phyloP scores from a whole-genome alignment of 1,139 yeast species.

The Protomyces inundatus region DNA sequence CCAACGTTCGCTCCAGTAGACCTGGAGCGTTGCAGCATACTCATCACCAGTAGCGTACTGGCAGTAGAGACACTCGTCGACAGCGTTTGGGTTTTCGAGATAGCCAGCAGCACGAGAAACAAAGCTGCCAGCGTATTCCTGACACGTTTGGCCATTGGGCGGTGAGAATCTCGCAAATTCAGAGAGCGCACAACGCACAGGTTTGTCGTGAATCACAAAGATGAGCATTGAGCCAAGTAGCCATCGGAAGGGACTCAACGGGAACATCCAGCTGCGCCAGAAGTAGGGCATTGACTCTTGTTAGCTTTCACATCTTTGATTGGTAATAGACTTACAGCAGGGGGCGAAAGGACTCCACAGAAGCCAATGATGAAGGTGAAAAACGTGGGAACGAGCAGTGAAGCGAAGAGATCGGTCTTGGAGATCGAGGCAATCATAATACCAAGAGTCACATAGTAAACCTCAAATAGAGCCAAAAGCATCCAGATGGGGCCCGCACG shows the following conservation, averaged over 20 bases:
- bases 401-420: slow-evolving; percentile 60
- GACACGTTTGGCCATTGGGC: slow-evolving; percentile 58
- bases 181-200: slow-evolving; percentile 49
- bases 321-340: background rate
- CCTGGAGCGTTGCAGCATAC: slow-evolving; percentile 46
- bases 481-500: slow-evolving; percentile 44
- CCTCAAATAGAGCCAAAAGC: slow-evolving; percentile 52
- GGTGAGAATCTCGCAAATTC: slow-evolving; percentile 56
- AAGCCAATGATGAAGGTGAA: slow-evolving; percentile 51
- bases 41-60: slow-evolving; percentile 51
- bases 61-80: slow-evolving; percentile 59
- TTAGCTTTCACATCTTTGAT: too few species aligned
- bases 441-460: slow-evolving; percentile 54
- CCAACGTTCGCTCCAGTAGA: slow-evolving; percentile 51
- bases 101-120: slow-evolving; percentile 49
- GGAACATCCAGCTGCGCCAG: slow-evolving; percentile 62
- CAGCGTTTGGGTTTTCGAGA: slow-evolving; percentile 50
- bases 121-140: slow-evolving; percentile 45
- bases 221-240: slow-evolving; percentile 56
- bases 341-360: slow-evolving; percentile 37
- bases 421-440: slow-evolving; percentile 52
- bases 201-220: slow-evolving; percentile 51
- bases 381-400: slow-evolving; percentile 51
- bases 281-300: slow-evolving; percentile 53
- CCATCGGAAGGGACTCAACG: slow-evolving; percentile 65